phyloP scores from a whole-genome alignment of 768 basidiomycete genomes.

The Boletus insuetus region DNA sequence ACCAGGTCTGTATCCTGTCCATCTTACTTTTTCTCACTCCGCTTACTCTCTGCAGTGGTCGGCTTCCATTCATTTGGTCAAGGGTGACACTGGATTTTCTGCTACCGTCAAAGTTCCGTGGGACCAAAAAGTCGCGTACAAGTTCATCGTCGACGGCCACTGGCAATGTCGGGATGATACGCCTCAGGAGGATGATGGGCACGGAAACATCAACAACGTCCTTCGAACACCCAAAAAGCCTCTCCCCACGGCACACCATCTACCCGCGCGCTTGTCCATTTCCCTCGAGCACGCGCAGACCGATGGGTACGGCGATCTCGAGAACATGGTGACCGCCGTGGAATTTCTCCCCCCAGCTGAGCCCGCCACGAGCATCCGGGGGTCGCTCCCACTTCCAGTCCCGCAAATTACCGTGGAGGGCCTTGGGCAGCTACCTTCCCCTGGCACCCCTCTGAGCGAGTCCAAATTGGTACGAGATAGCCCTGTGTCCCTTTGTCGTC shows the following conservation, averaged over 20 bases:
- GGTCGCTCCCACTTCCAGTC: slow-evolving; percentile 10
- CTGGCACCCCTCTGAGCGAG: slow-evolving; percentile 33
- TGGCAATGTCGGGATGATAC: slow-evolving; percentile 56
- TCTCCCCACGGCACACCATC: not conserved
- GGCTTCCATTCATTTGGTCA: slow-evolving; percentile 51
- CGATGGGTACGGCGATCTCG: slow-evolving; percentile 12
- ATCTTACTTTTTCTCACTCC: not conserved
- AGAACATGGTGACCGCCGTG: slow-evolving; percentile 27
- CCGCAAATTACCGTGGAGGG: slow-evolving; percentile 19
- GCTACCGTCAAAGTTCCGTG: slow-evolving; percentile 56
- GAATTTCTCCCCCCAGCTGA: slow-evolving; percentile 19
- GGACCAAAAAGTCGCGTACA: slow-evolving; percentile 65
- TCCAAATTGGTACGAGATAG: slow-evolving; percentile 13
- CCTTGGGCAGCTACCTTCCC: slow-evolving; percentile 20
- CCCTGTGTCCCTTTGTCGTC: not conserved
- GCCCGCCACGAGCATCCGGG: not conserved
- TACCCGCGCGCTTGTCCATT: slow-evolving; percentile 16
- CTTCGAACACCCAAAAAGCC: slow-evolving; percentile 52
- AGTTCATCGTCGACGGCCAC: slow-evolving; percentile 74
- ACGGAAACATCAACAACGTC: slow-evolving; percentile 72
- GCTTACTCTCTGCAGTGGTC: slow-evolving; percentile 50
- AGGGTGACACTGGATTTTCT: slow-evolving; percentile 53
- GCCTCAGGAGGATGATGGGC: slow-evolving; percentile 58
- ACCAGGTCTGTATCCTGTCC: slow-evolving; percentile 51
- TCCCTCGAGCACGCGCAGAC: not conserved